Conservation (phyloP, 371 early-diverging fungal genomes). For the Mortierella sp. region DNA sequence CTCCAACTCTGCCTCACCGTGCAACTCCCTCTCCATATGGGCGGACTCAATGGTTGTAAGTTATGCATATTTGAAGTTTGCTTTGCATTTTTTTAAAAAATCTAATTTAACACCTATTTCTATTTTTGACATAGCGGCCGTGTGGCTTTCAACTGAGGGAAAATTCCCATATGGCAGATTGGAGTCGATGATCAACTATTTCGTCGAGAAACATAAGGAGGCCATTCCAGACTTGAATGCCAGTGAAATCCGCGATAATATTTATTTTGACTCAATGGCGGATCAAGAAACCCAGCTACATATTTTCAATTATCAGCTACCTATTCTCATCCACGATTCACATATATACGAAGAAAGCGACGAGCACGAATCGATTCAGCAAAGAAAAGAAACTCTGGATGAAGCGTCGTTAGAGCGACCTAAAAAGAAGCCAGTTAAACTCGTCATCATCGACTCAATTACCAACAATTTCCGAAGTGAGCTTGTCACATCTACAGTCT, state of each 20-base stretch:
- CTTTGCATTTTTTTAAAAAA: neutral
- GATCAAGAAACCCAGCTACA: constrained; percentile 81
- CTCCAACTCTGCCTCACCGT: constrained; percentile 80
- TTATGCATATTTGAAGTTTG: neutral
- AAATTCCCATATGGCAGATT: constrained; percentile 68
- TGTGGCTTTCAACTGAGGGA: constrained; percentile 76
- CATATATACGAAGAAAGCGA: constrained; percentile 9
- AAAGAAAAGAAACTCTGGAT: neutral
- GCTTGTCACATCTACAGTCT: constrained; percentile 16
- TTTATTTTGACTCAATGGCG: constrained; percentile 73
- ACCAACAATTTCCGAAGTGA: constrained; percentile 80
- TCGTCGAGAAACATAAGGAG: constrained; percentile 49
- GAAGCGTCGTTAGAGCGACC: neutral
- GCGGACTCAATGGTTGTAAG: constrained; percentile 73
- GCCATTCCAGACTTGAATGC: constrained; percentile 25
- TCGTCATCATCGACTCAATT: constrained; percentile 91
- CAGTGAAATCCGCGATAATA: constrained; percentile 55
- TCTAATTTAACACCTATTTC: neutral
- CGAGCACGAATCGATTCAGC: constrained; percentile 4
- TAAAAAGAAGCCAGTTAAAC: constrained; percentile 61
- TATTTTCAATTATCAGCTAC: constrained; percentile 77
- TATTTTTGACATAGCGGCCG: constrained; percentile 57
- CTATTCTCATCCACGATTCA: constrained; percentile 64
- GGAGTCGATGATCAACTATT: constrained; percentile 58
- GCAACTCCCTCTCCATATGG: constrained; percentile 67